A percentile compares a stretch with the other conserved stretches of the same genome.
phyloP scores from a whole-genome alignment of 2,329 filamentous ascomycete species.

The Alternaria sp. region DNA sequence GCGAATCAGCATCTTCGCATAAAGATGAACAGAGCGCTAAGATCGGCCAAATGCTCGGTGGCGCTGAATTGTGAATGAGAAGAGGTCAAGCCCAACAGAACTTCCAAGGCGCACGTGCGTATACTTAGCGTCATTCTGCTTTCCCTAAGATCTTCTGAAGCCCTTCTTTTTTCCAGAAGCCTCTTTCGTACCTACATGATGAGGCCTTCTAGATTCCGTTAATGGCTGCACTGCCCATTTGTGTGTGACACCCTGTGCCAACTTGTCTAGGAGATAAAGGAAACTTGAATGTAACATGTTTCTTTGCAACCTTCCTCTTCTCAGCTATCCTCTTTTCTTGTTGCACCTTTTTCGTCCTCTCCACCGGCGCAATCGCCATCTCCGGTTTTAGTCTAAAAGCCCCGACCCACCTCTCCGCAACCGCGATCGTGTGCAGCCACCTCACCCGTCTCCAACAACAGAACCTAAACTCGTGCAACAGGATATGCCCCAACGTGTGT shows the following conservation, averaged over 20 bases:
- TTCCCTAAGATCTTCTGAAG: neutral
- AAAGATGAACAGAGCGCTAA: neutral
- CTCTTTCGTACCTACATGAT: neutral
- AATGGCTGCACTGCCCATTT: neutral
- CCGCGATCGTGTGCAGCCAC: conserved; percentile 30
- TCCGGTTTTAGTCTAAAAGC: conserved; percentile 1
- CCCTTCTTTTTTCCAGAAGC: neutral
- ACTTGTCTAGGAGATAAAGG: neutral
- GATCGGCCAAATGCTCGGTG: neutral
- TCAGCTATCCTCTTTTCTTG: neutral
- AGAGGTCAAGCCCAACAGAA: neutral
- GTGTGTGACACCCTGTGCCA: neutral
- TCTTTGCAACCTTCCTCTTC: neutral
- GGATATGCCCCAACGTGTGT: conserved; percentile 27
- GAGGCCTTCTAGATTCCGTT: neutral
- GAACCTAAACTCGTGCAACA: conserved; percentile 28
- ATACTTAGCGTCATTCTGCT: neutral
- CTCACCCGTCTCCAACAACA: conserved; percentile 27
- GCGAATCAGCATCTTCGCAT: neutral
- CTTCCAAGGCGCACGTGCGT: neutral
- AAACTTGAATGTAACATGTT: neutral
- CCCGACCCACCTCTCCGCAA: conserved; percentile 31
- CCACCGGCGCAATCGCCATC: neutral
- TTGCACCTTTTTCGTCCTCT: neutral
- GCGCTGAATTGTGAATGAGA: neutral